Evolutionary conservation across 2,329 filamentous ascomycete species (phyloP).

Genomic region (Penicillium sp.): DNA sequence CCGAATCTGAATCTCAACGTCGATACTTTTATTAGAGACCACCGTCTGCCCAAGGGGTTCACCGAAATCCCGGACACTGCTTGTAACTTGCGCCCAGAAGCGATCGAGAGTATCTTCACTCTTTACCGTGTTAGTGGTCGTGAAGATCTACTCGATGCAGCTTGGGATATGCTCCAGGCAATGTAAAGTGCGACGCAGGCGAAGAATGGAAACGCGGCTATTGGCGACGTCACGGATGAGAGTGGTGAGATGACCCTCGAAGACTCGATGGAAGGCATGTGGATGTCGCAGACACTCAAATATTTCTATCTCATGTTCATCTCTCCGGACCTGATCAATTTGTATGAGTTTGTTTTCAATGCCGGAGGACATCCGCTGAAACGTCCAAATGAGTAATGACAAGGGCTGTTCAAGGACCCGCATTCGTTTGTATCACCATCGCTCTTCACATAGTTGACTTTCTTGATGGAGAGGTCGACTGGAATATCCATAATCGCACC

Average conservation of each 20-base stretch:
- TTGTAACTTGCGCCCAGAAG: conserved; percentile 62
- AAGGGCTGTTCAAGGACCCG: neutral
- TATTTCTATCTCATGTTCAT: conserved; percentile 85
- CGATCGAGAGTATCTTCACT: conserved; percentile 84
- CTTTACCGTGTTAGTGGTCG: conserved; percentile 89
- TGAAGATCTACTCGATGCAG: conserved; percentile 69
- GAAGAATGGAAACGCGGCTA: conserved; percentile 62
- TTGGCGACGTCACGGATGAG: conserved; percentile 22
- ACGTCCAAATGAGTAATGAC: neutral
- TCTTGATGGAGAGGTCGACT: no score
- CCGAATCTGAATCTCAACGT: conserved; percentile 4
- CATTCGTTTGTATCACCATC: neutral
- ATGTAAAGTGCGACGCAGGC: conserved; percentile 66
- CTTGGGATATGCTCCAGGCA: conserved; percentile 80
- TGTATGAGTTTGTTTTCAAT: conserved; percentile 56
- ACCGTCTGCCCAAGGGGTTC: conserved; percentile 18
- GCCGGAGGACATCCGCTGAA: conserved; percentile 54
- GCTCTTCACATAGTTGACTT: neutral
- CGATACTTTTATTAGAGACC: conserved; percentile 11
- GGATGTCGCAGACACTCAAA: conserved; percentile 87
- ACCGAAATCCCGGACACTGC: conserved; percentile 11
- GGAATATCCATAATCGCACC: no score
- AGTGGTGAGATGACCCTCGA: conserved; percentile 33
- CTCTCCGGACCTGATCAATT: conserved; percentile 60
- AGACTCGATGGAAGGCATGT: conserved; percentile 83